Evolutionary conservation across 148 eudicot species (phyloP).

Genomic region (Vaccinium macrocarpon): DNA sequence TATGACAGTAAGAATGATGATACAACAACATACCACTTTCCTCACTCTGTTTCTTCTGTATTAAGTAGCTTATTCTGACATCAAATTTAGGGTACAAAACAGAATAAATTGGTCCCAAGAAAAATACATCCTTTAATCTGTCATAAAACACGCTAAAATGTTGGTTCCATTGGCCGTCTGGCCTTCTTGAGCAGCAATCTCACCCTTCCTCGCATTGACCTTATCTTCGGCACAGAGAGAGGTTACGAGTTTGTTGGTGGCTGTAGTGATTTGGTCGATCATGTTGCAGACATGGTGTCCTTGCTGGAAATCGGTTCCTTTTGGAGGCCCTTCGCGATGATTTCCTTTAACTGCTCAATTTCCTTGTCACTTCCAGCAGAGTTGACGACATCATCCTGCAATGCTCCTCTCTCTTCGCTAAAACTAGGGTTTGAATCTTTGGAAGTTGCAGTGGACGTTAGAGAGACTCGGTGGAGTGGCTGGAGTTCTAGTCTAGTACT

Average conservation of each 20-base stretch:
- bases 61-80: neutral
- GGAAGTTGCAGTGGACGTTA: too few species aligned
- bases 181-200: conserved; percentile 97
- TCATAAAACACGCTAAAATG: conserved; percentile 93
- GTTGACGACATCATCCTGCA: conserved; percentile 72
- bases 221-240: conserved; percentile 51
- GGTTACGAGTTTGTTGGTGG: conserved; percentile 72
- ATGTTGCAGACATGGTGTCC: conserved; percentile 91
- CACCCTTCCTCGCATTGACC: conserved; percentile 84
- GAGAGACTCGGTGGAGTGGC: too few species aligned
- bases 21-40: too few species aligned
- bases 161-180: conserved; percentile 77
- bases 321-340: conserved; percentile 73
- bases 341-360: conserved; percentile 75
- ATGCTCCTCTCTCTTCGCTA: neutral
- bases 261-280: conserved; percentile 65
- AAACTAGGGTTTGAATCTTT: too few species aligned
- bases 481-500: too few species aligned
- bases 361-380: conserved; percentile 86
- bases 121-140: conserved; percentile 77
- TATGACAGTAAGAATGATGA: conserved; percentile 43
- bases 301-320: conserved; percentile 58
- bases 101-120: neutral
- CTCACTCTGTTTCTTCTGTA: neutral
- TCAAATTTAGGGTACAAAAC: neutral